These are phyloP conservation scores for Erysiphe pulchra DNA, from an alignment of 2,329 filamentous ascomycete species.

Conservation along the genomic window DNA sequence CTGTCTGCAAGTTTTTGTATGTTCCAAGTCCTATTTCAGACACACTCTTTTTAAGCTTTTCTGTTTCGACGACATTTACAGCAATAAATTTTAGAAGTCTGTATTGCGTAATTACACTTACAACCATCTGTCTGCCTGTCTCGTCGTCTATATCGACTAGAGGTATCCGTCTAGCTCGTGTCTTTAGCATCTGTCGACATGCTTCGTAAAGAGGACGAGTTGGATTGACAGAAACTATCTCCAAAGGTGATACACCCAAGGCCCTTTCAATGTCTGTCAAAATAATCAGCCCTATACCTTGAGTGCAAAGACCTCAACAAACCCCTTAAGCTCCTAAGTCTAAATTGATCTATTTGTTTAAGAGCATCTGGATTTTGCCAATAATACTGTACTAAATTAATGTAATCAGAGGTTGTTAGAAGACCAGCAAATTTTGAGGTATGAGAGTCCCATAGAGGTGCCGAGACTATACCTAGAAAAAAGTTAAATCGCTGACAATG, in stretches of 20 bases:
- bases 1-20: constrained; percentile 56
- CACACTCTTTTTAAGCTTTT: constrained; percentile 67
- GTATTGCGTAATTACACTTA: constrained; percentile 95
- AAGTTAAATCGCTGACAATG: background rate
- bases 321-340: constrained; percentile 78
- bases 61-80: constrained; percentile 68
- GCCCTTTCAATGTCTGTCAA: constrained; percentile 77
- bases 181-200: constrained; percentile 80
- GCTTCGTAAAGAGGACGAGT: constrained; percentile 82
- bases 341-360: constrained; percentile 76
- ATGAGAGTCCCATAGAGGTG: constrained; percentile 87
- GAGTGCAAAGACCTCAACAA: constrained; percentile 9
- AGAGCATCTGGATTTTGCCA: constrained; percentile 87
- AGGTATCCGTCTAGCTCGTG: constrained; percentile 76
- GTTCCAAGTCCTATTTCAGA: constrained; percentile 67
- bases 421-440: constrained; percentile 83
- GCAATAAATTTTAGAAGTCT: constrained; percentile 96
- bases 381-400: constrained; percentile 98
- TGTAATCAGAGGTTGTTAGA: constrained; percentile 86
- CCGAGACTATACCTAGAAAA: constrained; percentile 70
- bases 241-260: constrained; percentile 70
- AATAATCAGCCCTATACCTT: constrained; percentile 4
- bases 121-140: constrained; percentile 72
- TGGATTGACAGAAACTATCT: constrained; percentile 89
- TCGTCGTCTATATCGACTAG: constrained; percentile 86